phyloP scores from a whole-genome alignment of 78 protist species.

The Guillardia theta region DNA sequence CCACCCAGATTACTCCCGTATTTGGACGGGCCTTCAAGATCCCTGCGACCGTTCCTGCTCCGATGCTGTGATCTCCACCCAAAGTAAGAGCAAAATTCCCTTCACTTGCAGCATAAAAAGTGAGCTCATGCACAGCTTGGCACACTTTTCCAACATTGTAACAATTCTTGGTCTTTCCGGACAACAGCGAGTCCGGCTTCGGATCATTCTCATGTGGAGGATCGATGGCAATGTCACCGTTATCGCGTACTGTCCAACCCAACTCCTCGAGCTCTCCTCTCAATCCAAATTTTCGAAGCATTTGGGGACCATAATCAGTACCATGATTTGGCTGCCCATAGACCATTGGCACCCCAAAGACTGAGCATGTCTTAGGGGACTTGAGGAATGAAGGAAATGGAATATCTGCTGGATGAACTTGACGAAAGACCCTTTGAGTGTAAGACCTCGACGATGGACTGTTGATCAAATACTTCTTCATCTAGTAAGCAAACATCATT shows the following conservation, averaged over 20 bases:
- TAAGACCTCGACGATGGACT: too few species aligned
- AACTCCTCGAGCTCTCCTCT: neutral
- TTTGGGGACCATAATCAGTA: neutral
- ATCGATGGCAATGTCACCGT: neutral
- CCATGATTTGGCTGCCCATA: neutral
- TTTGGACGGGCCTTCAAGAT: neutral
- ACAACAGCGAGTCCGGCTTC: neutral
- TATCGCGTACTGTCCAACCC: neutral
- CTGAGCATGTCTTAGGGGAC: neutral
- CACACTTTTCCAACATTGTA: neutral
- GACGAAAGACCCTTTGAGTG: too few species aligned
- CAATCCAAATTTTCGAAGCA: slow-evolving; percentile 42
- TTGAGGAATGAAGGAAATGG: neutral
- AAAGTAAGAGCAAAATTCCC: neutral
- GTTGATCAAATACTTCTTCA: too few species aligned
- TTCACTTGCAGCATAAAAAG: neutral
- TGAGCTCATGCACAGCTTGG: neutral
- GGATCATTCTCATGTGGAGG: neutral
- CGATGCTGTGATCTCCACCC: slow-evolving; percentile 55
- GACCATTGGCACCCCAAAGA: neutral
- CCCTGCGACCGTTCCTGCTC: neutral
- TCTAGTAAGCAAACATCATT: too few species aligned
- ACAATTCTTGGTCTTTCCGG: too few species aligned
- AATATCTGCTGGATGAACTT: neutral
- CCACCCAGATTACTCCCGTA: slow-evolving; percentile 56